Percentiles rank a stretch among this genome's conserved stretches.
Conservation (phyloP, 2,329 filamentous ascomycete genomes). For the Periconia sp. region DNA sequence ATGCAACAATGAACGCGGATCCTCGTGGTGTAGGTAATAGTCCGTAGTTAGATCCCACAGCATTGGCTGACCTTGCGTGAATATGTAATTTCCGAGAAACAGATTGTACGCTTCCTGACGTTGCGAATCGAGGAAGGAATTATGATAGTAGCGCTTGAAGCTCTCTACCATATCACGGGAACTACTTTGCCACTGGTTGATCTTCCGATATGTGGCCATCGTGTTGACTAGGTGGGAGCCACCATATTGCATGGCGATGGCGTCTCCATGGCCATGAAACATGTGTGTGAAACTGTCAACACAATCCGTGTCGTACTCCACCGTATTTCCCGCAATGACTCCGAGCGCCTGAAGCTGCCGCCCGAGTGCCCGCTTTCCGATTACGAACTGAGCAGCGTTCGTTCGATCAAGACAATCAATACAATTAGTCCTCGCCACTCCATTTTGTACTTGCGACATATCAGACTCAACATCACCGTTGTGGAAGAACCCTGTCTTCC, state of each 20-base stretch:
- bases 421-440: constrained; percentile 92
- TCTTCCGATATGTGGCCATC: constrained; percentile 98
- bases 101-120: constrained; percentile 97
- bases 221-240: constrained; percentile 98
- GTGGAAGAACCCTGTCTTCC: constrained; percentile 89
- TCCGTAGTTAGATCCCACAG: constrained; percentile 95
- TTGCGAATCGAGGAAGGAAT: constrained; percentile 97
- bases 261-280: constrained; percentile 96
- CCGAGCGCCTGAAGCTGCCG: constrained; percentile 92
- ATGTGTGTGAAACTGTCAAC: constrained; percentile 97
- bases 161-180: constrained; percentile 99
- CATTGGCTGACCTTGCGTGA: constrained; percentile 85
- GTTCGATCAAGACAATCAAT: constrained; percentile 97
- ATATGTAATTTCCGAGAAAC: constrained; percentile 96
- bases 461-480: constrained; percentile 78
- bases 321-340: constrained; percentile 76
- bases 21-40: constrained; percentile 91
- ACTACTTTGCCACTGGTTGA: constrained; percentile 98
- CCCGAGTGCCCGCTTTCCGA: constrained; percentile 91
- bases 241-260: constrained; percentile 96
- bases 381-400: constrained; percentile 97
- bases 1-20: constrained; percentile 76
- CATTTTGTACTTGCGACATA: constrained; percentile 79
- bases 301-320: constrained; percentile 94
- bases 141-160: constrained; percentile 99